Conservation (phyloP, 805 yeast species). For the Schwanniomyces yamadae region DNA sequence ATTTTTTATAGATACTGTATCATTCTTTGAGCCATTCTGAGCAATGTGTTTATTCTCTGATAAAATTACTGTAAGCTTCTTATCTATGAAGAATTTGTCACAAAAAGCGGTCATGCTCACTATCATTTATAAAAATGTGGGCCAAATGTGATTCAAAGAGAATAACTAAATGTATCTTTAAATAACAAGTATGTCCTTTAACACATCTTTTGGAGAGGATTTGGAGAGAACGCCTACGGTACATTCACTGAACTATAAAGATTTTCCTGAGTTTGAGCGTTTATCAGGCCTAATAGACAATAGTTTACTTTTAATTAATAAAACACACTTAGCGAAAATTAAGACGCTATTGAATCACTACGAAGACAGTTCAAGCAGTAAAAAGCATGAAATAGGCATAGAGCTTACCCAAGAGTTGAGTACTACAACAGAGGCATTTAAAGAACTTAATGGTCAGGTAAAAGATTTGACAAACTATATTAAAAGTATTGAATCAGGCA, state of each 20-base stretch:
- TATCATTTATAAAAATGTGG: no score
- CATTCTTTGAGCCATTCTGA: no score
- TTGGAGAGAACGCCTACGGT: slow-evolving; percentile 25
- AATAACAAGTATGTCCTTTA: slow-evolving; percentile 29
- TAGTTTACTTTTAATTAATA: slow-evolving; percentile 28
- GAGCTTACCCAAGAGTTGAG: slow-evolving; percentile 17
- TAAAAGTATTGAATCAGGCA: slow-evolving; percentile 27
- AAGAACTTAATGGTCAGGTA: slow-evolving; percentile 27
- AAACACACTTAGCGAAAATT: slow-evolving; percentile 20
- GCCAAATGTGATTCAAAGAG: no score
- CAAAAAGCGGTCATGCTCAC: no score
- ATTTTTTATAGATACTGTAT: no score
- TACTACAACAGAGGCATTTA: slow-evolving; percentile 29
- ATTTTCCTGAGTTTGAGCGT: slow-evolving; percentile 41
- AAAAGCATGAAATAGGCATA: slow-evolving; percentile 4
- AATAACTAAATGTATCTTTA: no score
- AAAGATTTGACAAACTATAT: slow-evolving; percentile 28
- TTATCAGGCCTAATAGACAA: slow-evolving; percentile 31
- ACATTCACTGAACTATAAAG: slow-evolving; percentile 28
- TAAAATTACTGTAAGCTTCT: no score
- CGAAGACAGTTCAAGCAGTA: slow-evolving; percentile 16
- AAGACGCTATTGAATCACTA: slow-evolving; percentile 21
- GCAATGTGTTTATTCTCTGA: no score
- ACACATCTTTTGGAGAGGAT: slow-evolving; percentile 23
- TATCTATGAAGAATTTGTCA: no score